These are phyloP conservation scores for Lichtheimia ornata DNA, from an alignment of 371 early-diverging fungal species.

Conservation along the genomic window DNA sequence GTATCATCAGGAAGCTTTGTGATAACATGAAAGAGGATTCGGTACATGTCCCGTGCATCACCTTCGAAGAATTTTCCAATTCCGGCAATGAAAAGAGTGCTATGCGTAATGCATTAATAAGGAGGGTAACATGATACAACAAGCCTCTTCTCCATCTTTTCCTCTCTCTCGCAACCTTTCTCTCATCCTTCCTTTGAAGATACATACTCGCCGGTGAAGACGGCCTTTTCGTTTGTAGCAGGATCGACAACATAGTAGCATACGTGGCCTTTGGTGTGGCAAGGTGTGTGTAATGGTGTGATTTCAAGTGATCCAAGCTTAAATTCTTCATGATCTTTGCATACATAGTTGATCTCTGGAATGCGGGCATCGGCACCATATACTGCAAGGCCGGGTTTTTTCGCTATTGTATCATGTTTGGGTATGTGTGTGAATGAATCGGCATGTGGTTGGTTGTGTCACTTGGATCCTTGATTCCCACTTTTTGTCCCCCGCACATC, in stretches of 20 bases:
- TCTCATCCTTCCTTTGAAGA: background rate
- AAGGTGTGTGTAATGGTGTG: constrained; percentile 73
- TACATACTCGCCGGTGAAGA: constrained; percentile 51
- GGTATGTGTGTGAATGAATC: background rate
- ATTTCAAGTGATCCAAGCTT: constrained; percentile 71
- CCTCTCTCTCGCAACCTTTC: background rate
- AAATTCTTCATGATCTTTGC: constrained; percentile 77
- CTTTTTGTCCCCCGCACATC: background rate
- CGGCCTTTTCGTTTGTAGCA: constrained; percentile 40
- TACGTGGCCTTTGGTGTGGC: constrained; percentile 91
- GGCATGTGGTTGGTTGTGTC: constrained; percentile 11
- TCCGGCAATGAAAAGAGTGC: constrained; percentile 57
- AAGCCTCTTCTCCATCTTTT: too few species aligned
- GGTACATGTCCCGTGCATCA: constrained; percentile 83
- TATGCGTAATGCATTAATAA: constrained; percentile 4
- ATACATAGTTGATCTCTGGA: constrained; percentile 75
- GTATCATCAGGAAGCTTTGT: constrained; percentile 84
- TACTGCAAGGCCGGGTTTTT: constrained; percentile 72
- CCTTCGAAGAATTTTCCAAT: constrained; percentile 96
- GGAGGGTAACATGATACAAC: background rate
- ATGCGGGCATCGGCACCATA: constrained; percentile 91
- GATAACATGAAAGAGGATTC: constrained; percentile 72
- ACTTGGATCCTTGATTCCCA: constrained; percentile 19
- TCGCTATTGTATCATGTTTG: constrained; percentile 23
- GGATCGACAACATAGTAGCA: constrained; percentile 79